Base-by-base conservation (phyloP, 1,284 basidiomycete genomes). In the Stereum hirsutum region DNA sequence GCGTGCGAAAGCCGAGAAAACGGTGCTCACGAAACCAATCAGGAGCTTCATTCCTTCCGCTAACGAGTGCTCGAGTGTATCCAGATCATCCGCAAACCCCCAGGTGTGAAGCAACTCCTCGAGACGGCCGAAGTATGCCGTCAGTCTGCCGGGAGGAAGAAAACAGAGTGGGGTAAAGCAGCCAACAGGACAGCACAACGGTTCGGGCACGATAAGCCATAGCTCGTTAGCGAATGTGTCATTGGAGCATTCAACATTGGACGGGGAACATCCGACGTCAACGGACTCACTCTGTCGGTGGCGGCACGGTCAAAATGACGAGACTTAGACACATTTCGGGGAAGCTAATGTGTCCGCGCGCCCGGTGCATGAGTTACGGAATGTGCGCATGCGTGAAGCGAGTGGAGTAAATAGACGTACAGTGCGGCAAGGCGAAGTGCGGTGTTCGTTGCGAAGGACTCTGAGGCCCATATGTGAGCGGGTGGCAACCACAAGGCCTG, bases 281-380 rank as follows among this genome's bases (percentile, higher is more conserved):
- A 12, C 15, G 5, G 23, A 38, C 42, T 6, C 26, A 43, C 42
- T 30, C 36, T 17, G 43, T 37, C 14, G 45, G 41, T 25, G 10
- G 33, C 23, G 81, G 79, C 17, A 82, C 71, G 54, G 82, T 84
- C 52, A 76, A 76, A 12, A 87, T 62, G 3, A 79, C 77, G 38
- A 87, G 61, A 51, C 80, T 84, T 25, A 78, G 57, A 52, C 77
- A 79, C 52, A 77, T 64, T 47, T 84, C 81, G n/a, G 82, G 81
- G 58, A 83, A 87, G 44, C 82, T 82, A 46, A 37, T 27, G 44
- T 6, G 15, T 17, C 5, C 24, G 25, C 38, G 20, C 40, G 35
- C 11, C 10, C 20, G 24, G 26, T 39, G 26, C 34, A 15, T 28
- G 42, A 43, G 43, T 30, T 28, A 38, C 21, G 25, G 49, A 28